Base-by-base conservation (phyloP, 164 flowering plant genomes). In the Taxillus chinensis region DNA sequence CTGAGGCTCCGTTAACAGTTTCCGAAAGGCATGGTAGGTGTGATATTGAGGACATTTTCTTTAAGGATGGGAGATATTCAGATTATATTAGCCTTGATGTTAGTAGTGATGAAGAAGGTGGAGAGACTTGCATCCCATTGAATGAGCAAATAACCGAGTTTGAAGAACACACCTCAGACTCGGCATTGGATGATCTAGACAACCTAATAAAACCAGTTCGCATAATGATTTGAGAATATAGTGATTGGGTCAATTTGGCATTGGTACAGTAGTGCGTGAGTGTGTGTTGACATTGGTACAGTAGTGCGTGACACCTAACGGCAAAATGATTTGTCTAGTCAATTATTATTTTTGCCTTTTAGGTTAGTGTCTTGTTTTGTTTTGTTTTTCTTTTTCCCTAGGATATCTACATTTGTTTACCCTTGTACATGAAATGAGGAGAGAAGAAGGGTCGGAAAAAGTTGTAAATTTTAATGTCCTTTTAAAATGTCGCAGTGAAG, bases 1-100 rank as follows among this genome's bases (percentile, higher is more conserved):
- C 72, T n/a, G 78, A 75, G 53, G 41, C 67, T 16, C 60, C 42
- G 57, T 46, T 13, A 53, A 59, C 39, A 50, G 64, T 69, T 49
- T 56, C 68, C 39, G 84, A 70, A 38, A 72, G 64, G 68, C 64
- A 8, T 49, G 15, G 39, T 45, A 61, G 46, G n/a, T 65, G 57
- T 63, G 59, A 73, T 40, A 64, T 68, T 56, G 79, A 65, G 45
- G 75, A 68, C 57, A 67, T 68, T 41, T 67, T 69, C 43, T 39
- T 48, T 46, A 14, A 39, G 48, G 83, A 77, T 55, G 89, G 82
- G 61, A 66, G 40, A 27, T 62, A 67, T 46, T 64, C 74, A 8
- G 96, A 90, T 70, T 93, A 64, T 70, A 83, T 93, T 41, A 74
- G 86, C 79, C 79, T 93, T 64, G 84, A 71, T 66, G 69, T 64